Evolutionary conservation across 148 eudicot species (phyloP).

Genomic region (Chenopodium suecicum): DNA sequence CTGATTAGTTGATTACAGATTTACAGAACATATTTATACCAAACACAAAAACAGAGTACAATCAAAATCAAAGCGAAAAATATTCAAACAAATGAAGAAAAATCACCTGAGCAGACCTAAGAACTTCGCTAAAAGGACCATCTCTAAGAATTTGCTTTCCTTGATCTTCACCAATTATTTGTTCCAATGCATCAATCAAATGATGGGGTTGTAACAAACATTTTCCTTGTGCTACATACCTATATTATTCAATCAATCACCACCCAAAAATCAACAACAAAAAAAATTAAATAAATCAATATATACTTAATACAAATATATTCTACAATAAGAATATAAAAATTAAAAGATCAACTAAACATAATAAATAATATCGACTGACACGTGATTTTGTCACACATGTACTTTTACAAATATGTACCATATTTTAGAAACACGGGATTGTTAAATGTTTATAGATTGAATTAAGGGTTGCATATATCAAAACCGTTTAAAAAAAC

Average conservation of each 20-base stretch:
- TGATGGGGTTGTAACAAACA: slow-evolving; percentile 85
- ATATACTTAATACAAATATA: too few relatives aligned
- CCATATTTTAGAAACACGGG: background rate
- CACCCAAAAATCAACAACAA: background rate
- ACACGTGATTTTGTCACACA: too few relatives aligned
- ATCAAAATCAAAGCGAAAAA: background rate
- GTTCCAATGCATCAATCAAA: slow-evolving; percentile 77
- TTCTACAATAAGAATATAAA: too few relatives aligned
- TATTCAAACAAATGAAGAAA: background rate
- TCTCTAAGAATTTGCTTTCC: slow-evolving; percentile 47
- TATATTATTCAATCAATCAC: slow-evolving; percentile 10
- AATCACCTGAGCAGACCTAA: slow-evolving; percentile 78
- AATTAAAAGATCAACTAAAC: background rate
- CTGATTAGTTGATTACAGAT: background rate
- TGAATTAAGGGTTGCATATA: background rate
- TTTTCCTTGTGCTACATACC: slow-evolving; percentile 91
- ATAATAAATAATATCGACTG: too few relatives aligned
- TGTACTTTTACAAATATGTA: too few relatives aligned
- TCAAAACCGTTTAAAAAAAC: background rate
- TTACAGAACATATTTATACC: background rate
- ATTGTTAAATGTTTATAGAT: background rate
- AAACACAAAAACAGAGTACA: background rate
- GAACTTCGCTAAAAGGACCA: slow-evolving; percentile 73
- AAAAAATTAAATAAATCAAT: background rate
- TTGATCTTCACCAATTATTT: slow-evolving; percentile 48